Conservation (phyloP, 1,284 basidiomycete genomes). For the Termitomyces sp. region DNA sequence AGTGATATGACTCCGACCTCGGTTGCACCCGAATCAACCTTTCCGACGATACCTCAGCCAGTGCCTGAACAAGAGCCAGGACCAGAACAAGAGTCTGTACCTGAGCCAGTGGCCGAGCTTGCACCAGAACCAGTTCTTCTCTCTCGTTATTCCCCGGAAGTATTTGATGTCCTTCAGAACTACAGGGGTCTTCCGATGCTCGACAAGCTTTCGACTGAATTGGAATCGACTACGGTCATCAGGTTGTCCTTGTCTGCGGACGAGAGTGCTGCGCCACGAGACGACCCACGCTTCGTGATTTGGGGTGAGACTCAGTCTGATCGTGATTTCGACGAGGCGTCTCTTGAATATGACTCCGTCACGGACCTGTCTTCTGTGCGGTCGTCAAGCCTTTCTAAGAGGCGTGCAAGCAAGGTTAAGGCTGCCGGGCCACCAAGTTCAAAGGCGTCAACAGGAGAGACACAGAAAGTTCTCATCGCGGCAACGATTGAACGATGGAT, state of each 20-base stretch:
- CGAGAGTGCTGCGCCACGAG: conserved; percentile 63
- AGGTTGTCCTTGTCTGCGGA: conserved; percentile 61
- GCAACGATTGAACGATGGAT: conserved; percentile 90
- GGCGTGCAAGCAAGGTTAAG: conserved; percentile 28
- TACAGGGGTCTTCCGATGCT: conserved; percentile 69
- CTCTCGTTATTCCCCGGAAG: conserved; percentile 63
- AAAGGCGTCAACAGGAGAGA: conserved; percentile 23
- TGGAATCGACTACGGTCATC: conserved; percentile 51
- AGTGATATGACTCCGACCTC: conserved; percentile 15
- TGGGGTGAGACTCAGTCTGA: conserved; percentile 67
- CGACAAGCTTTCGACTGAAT: conserved; percentile 50
- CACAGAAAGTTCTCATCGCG: conserved; percentile 61
- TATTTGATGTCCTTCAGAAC: conserved; percentile 79
- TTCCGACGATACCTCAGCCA: neutral
- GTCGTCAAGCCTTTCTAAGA: conserved; percentile 33
- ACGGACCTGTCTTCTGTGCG: conserved; percentile 36
- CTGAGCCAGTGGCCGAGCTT: conserved; percentile 11
- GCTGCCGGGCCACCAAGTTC: conserved; percentile 31
- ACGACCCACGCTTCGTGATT: conserved; percentile 84
- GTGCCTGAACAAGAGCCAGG: neutral
- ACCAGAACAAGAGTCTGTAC: neutral
- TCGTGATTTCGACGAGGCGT: conserved; percentile 45
- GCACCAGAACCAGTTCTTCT: conserved; percentile 44
- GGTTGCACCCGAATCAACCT: conserved; percentile 6
- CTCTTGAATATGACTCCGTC: conserved; percentile 45